These are phyloP conservation scores for Dothistroma pini DNA, from an alignment of 2,329 filamentous ascomycete genomes.

Conservation along the genomic window DNA sequence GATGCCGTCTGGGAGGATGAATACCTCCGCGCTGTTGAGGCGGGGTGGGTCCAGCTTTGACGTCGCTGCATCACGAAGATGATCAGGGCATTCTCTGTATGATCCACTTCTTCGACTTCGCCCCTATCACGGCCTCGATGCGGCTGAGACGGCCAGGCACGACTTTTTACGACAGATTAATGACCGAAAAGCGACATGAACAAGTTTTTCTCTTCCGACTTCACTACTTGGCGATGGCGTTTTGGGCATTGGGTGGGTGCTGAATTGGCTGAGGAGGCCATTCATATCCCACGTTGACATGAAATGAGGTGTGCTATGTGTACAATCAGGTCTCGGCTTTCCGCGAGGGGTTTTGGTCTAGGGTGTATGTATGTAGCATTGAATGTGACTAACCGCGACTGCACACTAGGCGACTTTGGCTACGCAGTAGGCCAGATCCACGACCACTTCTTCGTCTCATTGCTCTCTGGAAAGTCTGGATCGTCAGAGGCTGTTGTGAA, in stretches of 20 bases:
- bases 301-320: neutral
- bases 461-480: no score
- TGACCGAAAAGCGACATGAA: neutral
- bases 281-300: neutral
- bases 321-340: neutral
- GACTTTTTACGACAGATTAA: neutral
- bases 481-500: no score
- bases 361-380: neutral
- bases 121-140: neutral
- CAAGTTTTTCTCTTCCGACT: neutral
- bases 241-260: neutral
- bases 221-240: neutral
- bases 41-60: conserved; percentile 34
- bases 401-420: no score
- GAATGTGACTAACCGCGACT: neutral
- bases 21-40: conserved; percentile 32
- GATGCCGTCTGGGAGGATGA: conserved; percentile 36
- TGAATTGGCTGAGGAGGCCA: neutral
- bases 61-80: conserved; percentile 4
- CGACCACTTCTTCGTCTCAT: neutral
- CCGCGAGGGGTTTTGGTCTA: neutral
- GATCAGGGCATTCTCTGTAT: neutral
- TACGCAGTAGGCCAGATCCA: no score
- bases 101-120: neutral
- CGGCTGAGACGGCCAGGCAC: neutral